Evolutionary conservation across 352 stramenopile genomes (phyloP).

Genomic region (Pseudoperonospora humuli): DNA sequence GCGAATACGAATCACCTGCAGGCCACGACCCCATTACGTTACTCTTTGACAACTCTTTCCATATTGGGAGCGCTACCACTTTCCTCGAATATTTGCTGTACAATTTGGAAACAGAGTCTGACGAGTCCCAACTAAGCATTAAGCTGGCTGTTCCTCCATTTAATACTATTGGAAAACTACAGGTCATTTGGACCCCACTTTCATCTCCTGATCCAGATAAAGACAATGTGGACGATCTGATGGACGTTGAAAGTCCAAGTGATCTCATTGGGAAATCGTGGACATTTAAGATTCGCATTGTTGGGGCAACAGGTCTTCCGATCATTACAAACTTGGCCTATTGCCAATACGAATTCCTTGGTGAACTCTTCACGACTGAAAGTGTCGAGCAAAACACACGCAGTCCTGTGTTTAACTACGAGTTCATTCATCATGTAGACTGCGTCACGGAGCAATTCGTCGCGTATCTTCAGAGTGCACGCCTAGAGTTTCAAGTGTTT

Average conservation of each 20-base stretch:
- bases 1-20: constrained; percentile 78
- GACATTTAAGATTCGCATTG: constrained; percentile 87
- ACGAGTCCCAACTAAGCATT: constrained; percentile 84
- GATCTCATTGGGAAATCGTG: constrained; percentile 87
- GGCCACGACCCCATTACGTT: constrained; percentile 88
- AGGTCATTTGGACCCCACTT: constrained; percentile 85
- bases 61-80: constrained; percentile 86
- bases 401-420: constrained; percentile 87
- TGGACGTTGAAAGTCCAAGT: constrained; percentile 64
- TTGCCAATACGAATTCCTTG: constrained; percentile 90
- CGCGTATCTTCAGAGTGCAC: constrained; percentile 69
- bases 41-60: constrained; percentile 91
- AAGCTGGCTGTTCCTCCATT: constrained; percentile 89
- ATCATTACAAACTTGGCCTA: constrained; percentile 88
- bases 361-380: constrained; percentile 89
- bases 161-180: constrained; percentile 89
- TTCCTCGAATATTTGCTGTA: constrained; percentile 91
- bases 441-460: constrained; percentile 86
- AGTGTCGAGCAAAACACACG: constrained; percentile 84
- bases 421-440: constrained; percentile 79
- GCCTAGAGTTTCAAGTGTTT: constrained; percentile 86
- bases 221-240: constrained; percentile 52
- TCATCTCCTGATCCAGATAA: constrained; percentile 64
- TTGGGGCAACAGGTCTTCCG: constrained; percentile 71
- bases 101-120: constrained; percentile 87